Conservation (phyloP, 331 rosid species). For the Telfairia occidentalis region DNA sequence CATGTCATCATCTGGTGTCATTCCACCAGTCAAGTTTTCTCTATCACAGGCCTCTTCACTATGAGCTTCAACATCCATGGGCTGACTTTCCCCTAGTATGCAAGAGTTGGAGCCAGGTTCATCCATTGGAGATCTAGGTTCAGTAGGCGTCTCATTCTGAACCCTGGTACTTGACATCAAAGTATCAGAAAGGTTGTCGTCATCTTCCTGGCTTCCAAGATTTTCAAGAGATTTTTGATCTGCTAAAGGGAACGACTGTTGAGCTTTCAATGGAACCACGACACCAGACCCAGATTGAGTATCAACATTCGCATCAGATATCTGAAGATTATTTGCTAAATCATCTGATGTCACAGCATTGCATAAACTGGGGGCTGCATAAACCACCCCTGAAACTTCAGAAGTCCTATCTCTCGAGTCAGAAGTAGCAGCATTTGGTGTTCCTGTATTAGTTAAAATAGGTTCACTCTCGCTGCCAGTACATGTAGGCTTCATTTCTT, state of each 20-base stretch:
- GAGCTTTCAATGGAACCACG: conserved; percentile 15
- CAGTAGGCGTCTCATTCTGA: conserved; percentile 20
- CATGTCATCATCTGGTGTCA: conserved; percentile 17
- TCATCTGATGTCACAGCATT: conserved; percentile 8
- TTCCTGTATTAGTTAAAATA: conserved; percentile 11
- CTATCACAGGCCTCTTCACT: conserved; percentile 22
- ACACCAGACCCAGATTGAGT: conserved; percentile 10
- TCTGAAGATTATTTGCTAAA: conserved; percentile 17
- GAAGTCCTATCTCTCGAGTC: conserved; percentile 17
- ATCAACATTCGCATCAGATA: conserved; percentile 7
- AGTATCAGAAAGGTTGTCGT: conserved; percentile 17
- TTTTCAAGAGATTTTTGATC: conserved; percentile 22
- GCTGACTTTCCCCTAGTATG: conserved; percentile 20
- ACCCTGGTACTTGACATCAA: conserved; percentile 18
- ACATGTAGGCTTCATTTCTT: conserved; percentile 19
- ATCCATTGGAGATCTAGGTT: conserved; percentile 19
- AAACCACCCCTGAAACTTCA: conserved; percentile 30
- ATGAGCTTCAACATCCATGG: conserved; percentile 24
- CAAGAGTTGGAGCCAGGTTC: conserved; percentile 20
- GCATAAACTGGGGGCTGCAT: conserved; percentile 20
- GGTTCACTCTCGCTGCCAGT: conserved; percentile 25
- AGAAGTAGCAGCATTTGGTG: conserved; percentile 17
- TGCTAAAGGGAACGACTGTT: conserved; percentile 22
- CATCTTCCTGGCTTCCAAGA: conserved; percentile 21
- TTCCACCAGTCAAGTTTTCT: conserved; percentile 22